Evolutionary conservation across 2,329 filamentous ascomycete species (phyloP).

Genomic region (Catunica adiposa): DNA sequence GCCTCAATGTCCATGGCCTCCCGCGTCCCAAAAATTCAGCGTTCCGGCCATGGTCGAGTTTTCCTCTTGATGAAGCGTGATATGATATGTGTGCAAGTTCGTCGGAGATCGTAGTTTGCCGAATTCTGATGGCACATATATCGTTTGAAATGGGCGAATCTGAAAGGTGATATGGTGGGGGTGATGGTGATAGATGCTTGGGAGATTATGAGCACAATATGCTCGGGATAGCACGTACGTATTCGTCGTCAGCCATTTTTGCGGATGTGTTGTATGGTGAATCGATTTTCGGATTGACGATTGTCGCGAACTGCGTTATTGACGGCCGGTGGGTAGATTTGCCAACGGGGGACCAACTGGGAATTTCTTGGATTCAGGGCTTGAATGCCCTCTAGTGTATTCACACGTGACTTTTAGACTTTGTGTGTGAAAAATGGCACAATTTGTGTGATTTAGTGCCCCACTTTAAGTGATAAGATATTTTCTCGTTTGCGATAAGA

Average conservation of each 20-base stretch:
- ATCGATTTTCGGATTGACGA: conserved; percentile 14
- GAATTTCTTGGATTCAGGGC: conserved; percentile 14
- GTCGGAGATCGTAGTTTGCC: conserved; percentile 4
- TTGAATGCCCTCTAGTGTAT: conserved; percentile 13
- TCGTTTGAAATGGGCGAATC: conserved; percentile 18
- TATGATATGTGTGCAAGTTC: not conserved
- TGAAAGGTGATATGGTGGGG: conserved; percentile 4
- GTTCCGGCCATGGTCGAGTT: not conserved
- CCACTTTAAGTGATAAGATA: conserved; percentile 6
- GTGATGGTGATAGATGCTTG: not conserved
- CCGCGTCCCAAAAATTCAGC: not conserved
- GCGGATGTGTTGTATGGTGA: conserved; percentile 25
- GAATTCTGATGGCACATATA: conserved; percentile 14
- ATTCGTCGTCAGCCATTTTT: conserved; percentile 75
- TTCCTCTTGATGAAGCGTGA: not conserved
- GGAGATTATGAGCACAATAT: conserved; percentile 3
- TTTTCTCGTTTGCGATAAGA: not conserved
- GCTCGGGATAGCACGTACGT: conserved; percentile 44
- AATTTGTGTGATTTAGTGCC: conserved; percentile 6
- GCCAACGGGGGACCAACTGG: conserved; percentile 10
- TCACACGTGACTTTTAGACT: conserved; percentile 13
- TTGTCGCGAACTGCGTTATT: conserved; percentile 15
- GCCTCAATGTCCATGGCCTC: not conserved
- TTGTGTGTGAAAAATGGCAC: conserved; percentile 11
- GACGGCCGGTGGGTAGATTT: conserved; percentile 14